Conservation (phyloP, 106 monocot genomes). For the Triglochin maritima region DNA sequence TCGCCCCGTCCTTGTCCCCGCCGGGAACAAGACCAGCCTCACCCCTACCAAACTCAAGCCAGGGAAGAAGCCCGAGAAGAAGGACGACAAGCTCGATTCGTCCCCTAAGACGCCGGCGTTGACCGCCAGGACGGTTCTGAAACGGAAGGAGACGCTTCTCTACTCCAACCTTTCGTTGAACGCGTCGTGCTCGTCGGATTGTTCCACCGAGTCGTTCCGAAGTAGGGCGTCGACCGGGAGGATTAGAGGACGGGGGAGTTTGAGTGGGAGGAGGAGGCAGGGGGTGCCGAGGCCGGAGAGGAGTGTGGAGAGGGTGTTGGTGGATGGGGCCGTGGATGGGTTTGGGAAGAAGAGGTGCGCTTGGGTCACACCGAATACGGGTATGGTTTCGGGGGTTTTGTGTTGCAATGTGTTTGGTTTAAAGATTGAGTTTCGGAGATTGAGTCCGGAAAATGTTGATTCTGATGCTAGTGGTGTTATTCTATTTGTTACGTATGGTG, state of each 20-base stretch:
- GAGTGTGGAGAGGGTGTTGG: conserved; percentile 25
- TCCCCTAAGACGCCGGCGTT: conserved; percentile 4
- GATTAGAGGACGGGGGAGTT: conserved; percentile 27
- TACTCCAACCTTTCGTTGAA: conserved; percentile 69
- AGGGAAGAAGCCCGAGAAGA: conserved; percentile 4
- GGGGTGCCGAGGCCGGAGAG: conserved; percentile 25
- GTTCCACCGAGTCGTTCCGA: conserved; percentile 58
- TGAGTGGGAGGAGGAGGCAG: conserved; percentile 27
- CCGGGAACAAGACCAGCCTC: conserved; percentile 15
- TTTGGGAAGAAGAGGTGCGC: conserved; percentile 56
- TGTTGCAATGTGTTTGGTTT: neutral
- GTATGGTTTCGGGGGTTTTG: conserved; percentile 18
- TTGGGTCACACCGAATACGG: conserved; percentile 86
- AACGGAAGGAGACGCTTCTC: conserved; percentile 54
- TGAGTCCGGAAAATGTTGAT: too few species aligned
- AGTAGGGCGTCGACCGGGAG: conserved; percentile 83
- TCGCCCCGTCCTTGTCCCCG: conserved; percentile 12
- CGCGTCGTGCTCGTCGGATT: conserved; percentile 89
- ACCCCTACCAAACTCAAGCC: neutral
- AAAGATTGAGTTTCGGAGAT: too few species aligned
- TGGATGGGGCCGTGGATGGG: conserved; percentile 17
- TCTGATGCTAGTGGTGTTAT: too few species aligned
- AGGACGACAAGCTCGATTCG: conserved; percentile 6
- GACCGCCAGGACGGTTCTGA: conserved; percentile 21
- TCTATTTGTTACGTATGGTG: too few species aligned